A percentile compares a stretch with the other conserved stretches of the same genome.
Conservation (phyloP, 139 green algal species). For the Auxenochlorella protothecoides region DNA sequence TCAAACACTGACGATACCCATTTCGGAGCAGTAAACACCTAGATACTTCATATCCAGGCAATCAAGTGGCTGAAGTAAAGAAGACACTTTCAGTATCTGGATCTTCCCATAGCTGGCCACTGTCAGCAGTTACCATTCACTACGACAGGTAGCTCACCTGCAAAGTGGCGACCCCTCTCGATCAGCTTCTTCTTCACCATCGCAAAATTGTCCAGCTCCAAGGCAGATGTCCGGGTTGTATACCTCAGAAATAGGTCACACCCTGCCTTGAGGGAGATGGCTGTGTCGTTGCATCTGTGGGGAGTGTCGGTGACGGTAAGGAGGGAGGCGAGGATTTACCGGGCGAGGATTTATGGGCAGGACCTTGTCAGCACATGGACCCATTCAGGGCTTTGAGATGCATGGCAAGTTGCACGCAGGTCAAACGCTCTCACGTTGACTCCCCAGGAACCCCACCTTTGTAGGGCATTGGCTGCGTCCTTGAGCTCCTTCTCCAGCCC, state of each 20-base stretch:
- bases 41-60: not conserved
- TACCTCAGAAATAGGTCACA: conserved; percentile 93
- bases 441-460: conserved; percentile 25
- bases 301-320: no score
- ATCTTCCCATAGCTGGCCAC: no score
- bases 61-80: no score
- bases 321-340: no score
- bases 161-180: conserved; percentile 39
- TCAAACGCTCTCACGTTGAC: no score
- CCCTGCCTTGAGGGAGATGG: conserved; percentile 77
- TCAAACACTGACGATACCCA: not conserved
- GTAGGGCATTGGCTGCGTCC: conserved; percentile 54
- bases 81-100: no score
- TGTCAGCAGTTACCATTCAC: no score
- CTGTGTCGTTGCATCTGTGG: conserved; percentile 68
- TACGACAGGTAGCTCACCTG: not conserved
- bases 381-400: no score
- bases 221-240: conserved; percentile 69
- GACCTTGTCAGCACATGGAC: no score
- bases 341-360: no score
- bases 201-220: conserved; percentile 70
- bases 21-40: not conserved
- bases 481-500: conserved; percentile 75
- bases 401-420: no score
- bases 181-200: conserved; percentile 67